Percentiles rank a stretch among this genome's conserved stretches.
These are phyloP conservation scores for Annulohypoxylon bovei DNA, from an alignment of 495 filamentous ascomycete species.

Conservation along the genomic window DNA sequence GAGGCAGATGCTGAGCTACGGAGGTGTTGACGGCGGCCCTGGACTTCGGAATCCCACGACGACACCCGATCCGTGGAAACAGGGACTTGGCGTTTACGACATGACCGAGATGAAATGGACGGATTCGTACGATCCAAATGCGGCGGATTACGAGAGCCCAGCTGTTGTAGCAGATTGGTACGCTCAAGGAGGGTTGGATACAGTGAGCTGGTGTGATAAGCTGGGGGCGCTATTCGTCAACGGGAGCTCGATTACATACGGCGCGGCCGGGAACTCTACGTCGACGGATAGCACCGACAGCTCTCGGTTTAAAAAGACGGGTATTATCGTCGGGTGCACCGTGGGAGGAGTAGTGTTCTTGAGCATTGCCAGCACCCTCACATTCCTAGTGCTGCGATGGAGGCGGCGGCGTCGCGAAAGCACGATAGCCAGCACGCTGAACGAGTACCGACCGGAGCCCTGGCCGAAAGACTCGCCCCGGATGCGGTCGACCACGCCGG, in stretches of 20 bases:
- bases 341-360: conserved; percentile 35
- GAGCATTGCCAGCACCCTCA: conserved; percentile 1
- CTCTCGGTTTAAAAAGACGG: conserved; percentile 17
- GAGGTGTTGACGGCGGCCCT: conserved; percentile 45
- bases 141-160: conserved; percentile 48
- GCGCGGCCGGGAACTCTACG: neutral
- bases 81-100: conserved; percentile 55
- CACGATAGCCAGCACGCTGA: conserved; percentile 22
- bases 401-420: conserved; percentile 21
- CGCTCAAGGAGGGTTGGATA: conserved; percentile 39
- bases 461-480: conserved; percentile 45
- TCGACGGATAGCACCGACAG: conserved; percentile 2
- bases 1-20: conserved; percentile 54
- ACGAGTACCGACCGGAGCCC: conserved; percentile 45
- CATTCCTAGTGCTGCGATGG: conserved; percentile 26
- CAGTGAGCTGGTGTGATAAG: conserved; percentile 41
- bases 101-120: conserved; percentile 53
- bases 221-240: conserved; percentile 42
- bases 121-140: conserved; percentile 50
- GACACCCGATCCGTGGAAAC: conserved; percentile 51
- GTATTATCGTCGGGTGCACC: conserved; percentile 38
- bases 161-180: conserved; percentile 47
- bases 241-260: conserved; percentile 12
- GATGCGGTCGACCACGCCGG: conserved; percentile 36
- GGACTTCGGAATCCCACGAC: conserved; percentile 27